phyloP scores from a whole-genome alignment of 768 basidiomycete genomes.

The Lanmaoa pseudosensibilis region DNA sequence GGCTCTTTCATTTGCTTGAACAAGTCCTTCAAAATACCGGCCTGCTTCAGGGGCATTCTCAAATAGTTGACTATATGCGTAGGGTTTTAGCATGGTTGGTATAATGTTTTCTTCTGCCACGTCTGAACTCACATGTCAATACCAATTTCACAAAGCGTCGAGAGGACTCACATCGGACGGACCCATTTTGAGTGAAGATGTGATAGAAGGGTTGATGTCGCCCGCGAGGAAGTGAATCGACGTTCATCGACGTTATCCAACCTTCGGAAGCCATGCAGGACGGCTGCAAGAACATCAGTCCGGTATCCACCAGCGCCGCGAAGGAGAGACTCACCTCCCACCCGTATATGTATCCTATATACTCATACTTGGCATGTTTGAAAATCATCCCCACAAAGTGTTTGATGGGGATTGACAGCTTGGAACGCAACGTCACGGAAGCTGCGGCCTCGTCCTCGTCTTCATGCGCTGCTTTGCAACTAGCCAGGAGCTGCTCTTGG shows the following conservation, averaged over 20 bases:
- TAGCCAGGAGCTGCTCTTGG: constrained; percentile 29
- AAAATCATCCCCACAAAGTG: constrained; percentile 54
- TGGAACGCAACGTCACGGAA: constrained; percentile 29
- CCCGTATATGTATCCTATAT: constrained; percentile 45
- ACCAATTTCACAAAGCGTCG: background rate
- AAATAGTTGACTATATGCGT: constrained; percentile 26
- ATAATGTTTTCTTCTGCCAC: constrained; percentile 39
- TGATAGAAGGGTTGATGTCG: constrained; percentile 53
- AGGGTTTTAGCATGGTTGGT: constrained; percentile 20
- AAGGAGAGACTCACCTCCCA: constrained; percentile 45
- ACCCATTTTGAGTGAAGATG: constrained; percentile 36
- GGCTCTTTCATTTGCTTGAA: constrained; percentile 28
- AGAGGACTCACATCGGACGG: constrained; percentile 37
- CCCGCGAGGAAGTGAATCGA: constrained; percentile 41
- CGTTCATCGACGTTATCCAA: constrained; percentile 46
- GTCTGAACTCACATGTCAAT: constrained; percentile 22
- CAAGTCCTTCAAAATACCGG: constrained; percentile 40
- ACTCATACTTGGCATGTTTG: constrained; percentile 39
- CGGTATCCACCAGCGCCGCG: background rate
- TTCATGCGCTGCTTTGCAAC: constrained; percentile 34
- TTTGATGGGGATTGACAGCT: constrained; percentile 27
- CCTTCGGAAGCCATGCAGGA: constrained; percentile 41
- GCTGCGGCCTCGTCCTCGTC: constrained; percentile 31
- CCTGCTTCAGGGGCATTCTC: constrained; percentile 26
- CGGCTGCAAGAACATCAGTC: constrained; percentile 15